Percentiles rank a stretch among this genome's conserved stretches.
Conservation (phyloP, 2,329 filamentous ascomycete species). For the Fusarium odoratissimum region DNA sequence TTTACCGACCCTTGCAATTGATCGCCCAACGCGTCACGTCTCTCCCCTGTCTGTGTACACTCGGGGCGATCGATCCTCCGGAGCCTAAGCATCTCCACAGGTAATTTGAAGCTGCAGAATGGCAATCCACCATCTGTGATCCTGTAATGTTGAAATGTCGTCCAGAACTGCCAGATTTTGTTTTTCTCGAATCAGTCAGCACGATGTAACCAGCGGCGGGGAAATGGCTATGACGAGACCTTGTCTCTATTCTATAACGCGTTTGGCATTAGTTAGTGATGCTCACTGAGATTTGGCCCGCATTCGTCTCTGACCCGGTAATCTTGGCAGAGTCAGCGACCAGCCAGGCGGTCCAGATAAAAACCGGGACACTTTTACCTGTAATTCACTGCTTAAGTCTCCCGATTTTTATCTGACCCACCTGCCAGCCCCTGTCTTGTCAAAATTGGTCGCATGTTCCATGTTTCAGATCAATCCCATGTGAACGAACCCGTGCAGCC, state of each 20-base stretch:
- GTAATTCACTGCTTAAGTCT: neutral
- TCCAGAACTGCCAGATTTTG: neutral
- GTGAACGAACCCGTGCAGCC: neutral
- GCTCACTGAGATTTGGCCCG: neutral
- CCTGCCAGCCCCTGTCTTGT: neutral
- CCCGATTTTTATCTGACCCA: neutral
- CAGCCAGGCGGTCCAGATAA: neutral
- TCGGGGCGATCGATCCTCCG: slow-evolving; percentile 32
- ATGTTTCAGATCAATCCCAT: slow-evolving; percentile 33
- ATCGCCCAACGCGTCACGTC: slow-evolving; percentile 38
- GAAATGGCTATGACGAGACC: slow-evolving; percentile 11
- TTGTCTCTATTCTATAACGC: slow-evolving; percentile 7
- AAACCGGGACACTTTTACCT: neutral
- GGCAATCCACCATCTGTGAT: slow-evolving; percentile 20
- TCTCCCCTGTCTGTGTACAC: slow-evolving; percentile 9
- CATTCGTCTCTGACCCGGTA: slow-evolving; percentile 17
- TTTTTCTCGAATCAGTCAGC: slow-evolving; percentile 1
- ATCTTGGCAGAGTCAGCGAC: slow-evolving; percentile 3
- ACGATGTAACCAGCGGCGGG: neutral
- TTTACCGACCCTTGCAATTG: slow-evolving; percentile 22
- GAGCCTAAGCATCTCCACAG: slow-evolving; percentile 30
- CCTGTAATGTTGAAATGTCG: slow-evolving; percentile 31
- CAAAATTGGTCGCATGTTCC: slow-evolving; percentile 20
- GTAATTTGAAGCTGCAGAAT: slow-evolving; percentile 35
- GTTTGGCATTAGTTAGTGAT: slow-evolving; percentile 17